These are phyloP conservation scores for Panicum miliaceum DNA, from an alignment of 176 grass and related monocot species.

Conservation along the genomic window DNA sequence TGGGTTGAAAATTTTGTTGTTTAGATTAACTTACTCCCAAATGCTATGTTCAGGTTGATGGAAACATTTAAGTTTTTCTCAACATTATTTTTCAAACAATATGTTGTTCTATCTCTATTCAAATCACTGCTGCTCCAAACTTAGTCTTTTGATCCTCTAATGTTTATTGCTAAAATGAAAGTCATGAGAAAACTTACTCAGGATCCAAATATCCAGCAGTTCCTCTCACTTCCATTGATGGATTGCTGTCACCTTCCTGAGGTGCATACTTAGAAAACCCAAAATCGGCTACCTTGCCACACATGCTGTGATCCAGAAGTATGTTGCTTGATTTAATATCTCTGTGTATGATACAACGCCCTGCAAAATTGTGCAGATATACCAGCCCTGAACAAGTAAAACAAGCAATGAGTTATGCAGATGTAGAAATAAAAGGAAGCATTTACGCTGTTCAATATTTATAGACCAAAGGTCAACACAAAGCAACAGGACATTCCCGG, in stretches of 20 bases:
- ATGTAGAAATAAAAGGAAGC: constrained; percentile 13
- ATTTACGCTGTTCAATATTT: constrained; percentile 9
- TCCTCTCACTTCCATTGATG: constrained; percentile 82
- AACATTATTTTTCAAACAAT: neutral
- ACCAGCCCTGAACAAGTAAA: constrained; percentile 58
- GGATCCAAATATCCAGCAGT: constrained; percentile 85
- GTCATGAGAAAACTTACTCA: constrained; percentile 58
- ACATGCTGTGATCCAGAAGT: constrained; percentile 79
- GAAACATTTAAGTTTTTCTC: neutral
- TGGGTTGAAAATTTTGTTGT: neutral
- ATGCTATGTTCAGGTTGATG: constrained; percentile 20
- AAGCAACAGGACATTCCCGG: neutral
- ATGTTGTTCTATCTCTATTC: neutral
- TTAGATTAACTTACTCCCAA: neutral
- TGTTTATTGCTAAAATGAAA: constrained; percentile 23
- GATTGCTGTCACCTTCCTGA: constrained; percentile 71
- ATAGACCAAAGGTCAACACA: constrained; percentile 11
- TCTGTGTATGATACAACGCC: constrained; percentile 75
- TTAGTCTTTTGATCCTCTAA: constrained; percentile 4
- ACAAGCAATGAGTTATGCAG: constrained; percentile 14
- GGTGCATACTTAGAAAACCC: constrained; percentile 83
- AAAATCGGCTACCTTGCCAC: constrained; percentile 71
- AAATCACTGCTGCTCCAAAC: neutral
- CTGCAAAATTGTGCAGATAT: constrained; percentile 67
- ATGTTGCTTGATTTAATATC: constrained; percentile 86